Evolutionary conservation across 108 stramenopile genomes (phyloP).

Genomic region (Poteriospumella lacustris): DNA sequence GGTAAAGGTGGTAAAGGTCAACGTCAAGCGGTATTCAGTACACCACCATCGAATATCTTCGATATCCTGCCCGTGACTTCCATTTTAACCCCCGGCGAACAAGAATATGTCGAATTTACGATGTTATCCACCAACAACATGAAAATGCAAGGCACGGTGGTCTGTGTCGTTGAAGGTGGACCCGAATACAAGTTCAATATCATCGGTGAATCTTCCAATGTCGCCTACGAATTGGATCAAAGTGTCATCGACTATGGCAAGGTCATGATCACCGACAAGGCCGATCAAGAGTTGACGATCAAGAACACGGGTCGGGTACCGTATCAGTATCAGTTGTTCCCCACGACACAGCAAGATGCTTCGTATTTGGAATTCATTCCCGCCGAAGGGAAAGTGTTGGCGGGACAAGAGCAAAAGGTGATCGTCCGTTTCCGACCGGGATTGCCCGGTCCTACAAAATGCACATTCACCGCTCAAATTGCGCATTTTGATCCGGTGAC

Average conservation of each 20-base stretch:
- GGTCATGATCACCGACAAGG: slow-evolving; percentile 42
- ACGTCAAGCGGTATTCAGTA: neutral
- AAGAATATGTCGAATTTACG: slow-evolving; percentile 55
- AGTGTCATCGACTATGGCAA: slow-evolving; percentile 54
- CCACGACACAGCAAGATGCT: neutral
- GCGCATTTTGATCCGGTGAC: slow-evolving; percentile 61
- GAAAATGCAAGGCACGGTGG: slow-evolving; percentile 39
- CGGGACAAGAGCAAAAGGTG: slow-evolving; percentile 29
- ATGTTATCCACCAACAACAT: slow-evolving; percentile 55
- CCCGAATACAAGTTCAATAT: slow-evolving; percentile 58
- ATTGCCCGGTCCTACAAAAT: slow-evolving; percentile 39
- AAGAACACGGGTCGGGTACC: slow-evolving; percentile 58
- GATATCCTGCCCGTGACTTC: slow-evolving; percentile 62
- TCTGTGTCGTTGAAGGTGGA: slow-evolving; percentile 60
- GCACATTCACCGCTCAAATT: slow-evolving; percentile 48
- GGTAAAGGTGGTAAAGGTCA: neutral
- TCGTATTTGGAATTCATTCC: slow-evolving; percentile 1
- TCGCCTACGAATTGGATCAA: slow-evolving; percentile 54
- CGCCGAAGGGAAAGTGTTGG: slow-evolving; percentile 30
- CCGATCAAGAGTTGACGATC: slow-evolving; percentile 53
- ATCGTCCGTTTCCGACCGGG: slow-evolving; percentile 46
- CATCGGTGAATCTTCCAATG: slow-evolving; percentile 51
- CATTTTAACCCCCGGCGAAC: slow-evolving; percentile 51
- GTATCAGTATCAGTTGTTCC: slow-evolving; percentile 24
- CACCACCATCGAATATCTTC: slow-evolving; percentile 50